These are phyloP conservation scores for Populus deltoides DNA, from an alignment of 345 rosid genomes.

Conservation along the genomic window DNA sequence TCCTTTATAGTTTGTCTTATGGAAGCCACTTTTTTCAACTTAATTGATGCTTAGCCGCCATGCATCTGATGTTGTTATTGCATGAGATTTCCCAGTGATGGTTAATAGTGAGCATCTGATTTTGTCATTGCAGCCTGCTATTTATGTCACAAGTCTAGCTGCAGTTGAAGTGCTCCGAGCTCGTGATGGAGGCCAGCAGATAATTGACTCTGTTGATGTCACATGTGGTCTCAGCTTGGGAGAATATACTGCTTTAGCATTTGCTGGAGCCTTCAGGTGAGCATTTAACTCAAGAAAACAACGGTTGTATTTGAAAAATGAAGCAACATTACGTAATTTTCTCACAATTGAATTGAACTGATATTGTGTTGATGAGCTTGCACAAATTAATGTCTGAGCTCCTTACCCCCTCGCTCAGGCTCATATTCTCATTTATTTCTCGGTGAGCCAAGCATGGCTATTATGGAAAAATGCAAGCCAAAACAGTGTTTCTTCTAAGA, in stretches of 20 bases:
- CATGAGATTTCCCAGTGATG: background rate
- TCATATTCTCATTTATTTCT: background rate
- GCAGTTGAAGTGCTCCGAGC: conserved; percentile 89
- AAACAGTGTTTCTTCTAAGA: background rate
- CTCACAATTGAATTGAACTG: background rate
- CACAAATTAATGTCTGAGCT: background rate
- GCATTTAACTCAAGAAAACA: conserved; percentile 2
- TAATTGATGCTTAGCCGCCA: background rate
- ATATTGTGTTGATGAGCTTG: background rate
- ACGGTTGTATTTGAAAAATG: background rate
- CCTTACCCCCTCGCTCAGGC: background rate
- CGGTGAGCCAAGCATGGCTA: background rate
- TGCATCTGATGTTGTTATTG: background rate
- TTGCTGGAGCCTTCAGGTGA: conserved; percentile 94
- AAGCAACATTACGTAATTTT: background rate
- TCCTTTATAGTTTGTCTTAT: too few species aligned
- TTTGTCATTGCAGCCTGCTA: conserved; percentile 77
- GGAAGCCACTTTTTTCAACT: background rate
- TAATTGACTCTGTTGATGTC: conserved; percentile 87
- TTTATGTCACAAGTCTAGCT: conserved; percentile 96
- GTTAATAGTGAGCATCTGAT: background rate
- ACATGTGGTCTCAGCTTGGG: conserved; percentile 98
- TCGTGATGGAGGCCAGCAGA: conserved; percentile 79
- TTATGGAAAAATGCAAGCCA: background rate
- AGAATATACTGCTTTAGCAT: conserved; percentile 95